Evolutionary conservation across 306 rosid genomes (phyloP), one percentile per base, ranked within the genome.

Genomic region (Castanopsis chinensis): DNA sequence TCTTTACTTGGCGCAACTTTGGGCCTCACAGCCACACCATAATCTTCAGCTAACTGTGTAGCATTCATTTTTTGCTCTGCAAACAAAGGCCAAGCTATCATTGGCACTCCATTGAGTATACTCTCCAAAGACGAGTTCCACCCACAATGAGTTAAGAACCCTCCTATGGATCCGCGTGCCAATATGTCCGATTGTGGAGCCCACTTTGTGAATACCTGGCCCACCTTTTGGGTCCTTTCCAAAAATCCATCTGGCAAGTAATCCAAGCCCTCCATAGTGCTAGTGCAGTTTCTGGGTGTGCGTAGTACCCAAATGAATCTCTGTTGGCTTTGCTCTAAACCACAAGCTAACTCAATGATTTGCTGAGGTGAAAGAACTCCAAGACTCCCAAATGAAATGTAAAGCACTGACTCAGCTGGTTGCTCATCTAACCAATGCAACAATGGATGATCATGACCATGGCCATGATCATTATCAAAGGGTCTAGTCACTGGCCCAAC

Each of bases 231-330:
- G 41, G 41, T 71, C n/a, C 60, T 21, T 5, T 23, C 35, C 32
- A 71, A 51, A 58, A 71, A 71, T 35, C 75, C 60, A 25, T 41
- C 13, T 1, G 75, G 75, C 56, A 49, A 15, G 57, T n/a, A 71
- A 8, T 71, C 21, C 8, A 71, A 11, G 1, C 59, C 58, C 58
- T 1, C 8, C 43, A 43, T 43, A 37, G 43, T 37, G 45, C 33
- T 4, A 15, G 3, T 54, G 32, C 77, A 37, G 43, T 12, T 72
- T 4, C 2, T 65, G 3, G 97, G 91, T 0, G 85, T 68, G 6
- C 92, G 89, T 12, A 88, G 83, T 77, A 89, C 93, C 97, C 97
- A 91, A 55, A 92, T 19, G 69, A 90, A 92, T 54, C 92, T 81
- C 35, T 76, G 86, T 1, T 23, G 71, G 21, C 91, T 92, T 54